Evolutionary conservation across 768 basidiomycete genomes (phyloP), one percentile per base, ranked within the genome.

Genomic region (Calocybe gangraenosa): DNA sequence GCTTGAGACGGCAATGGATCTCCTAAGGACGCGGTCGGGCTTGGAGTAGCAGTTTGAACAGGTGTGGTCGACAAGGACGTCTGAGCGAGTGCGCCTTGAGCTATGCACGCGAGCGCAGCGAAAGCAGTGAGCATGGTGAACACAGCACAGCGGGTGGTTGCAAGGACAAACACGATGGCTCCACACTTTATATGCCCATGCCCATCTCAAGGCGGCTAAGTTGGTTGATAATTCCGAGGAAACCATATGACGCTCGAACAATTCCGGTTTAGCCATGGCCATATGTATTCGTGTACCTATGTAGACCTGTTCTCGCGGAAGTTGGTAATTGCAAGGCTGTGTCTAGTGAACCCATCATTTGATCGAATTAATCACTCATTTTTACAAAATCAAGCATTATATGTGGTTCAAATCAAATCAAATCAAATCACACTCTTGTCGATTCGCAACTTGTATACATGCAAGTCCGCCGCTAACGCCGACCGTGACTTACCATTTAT

Each of bases 1-100:
- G 63, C 75, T 54, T 88, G 84, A 0, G 85, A 80, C 13, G 87
- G 85, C 31, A 90, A 58, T n/a, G 65, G 47, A 15, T 73, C 63
- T 31, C 66, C 65, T 23, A 79, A 63, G 11, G 84, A 52, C 0
- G 66, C 79, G 1, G 85, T 76, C 8, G 87, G 76, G 46, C 75
- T 82, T 3, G 90, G 79, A 0, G 80, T 69, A 25, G 81, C 70
- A 0, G 90, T 89, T 13, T 76, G 67, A 28, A 81, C 58, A 1
- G 76, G 72, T 39, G 75, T 22, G 14, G 53, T 45, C n/a, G 58
- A 45, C 20, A 57, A 51, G 31, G 52, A 54, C n/a, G 51, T 48
- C 23, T 57, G 56, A 7, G 57, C 51, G 22, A 58, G 31, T 20
- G 43, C 42, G 13, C 46, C 48, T 15, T 51, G 46, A 11, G 51